Evolutionary conservation across 1,139 yeast genomes (phyloP), one percentile per base, ranked within the genome.

Genomic region (Yamadazyma songkhlaensis): DNA sequence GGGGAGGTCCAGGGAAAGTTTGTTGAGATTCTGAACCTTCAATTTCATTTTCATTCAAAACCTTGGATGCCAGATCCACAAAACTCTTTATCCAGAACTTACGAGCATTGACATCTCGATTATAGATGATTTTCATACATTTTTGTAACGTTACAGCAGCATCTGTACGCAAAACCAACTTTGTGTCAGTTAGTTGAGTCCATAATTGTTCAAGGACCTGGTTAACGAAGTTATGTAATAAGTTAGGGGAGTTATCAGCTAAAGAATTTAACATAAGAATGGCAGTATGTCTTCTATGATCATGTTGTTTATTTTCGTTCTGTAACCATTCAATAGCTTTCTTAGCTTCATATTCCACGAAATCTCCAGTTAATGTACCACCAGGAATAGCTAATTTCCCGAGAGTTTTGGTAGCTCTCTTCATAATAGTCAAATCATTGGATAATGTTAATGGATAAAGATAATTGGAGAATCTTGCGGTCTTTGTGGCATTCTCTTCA

Each of bases 341-440:
- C 53, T 85, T 86, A 9, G 94, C 94, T 57, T 92, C 97, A 50
- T 81, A 85, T 46, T 90, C 97, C 22, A 92, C 97, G 59, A 92
- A 84, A 40, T 89, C 97, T 1, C 95, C 89, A 0, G 96, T 87
- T 39, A 89, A 64, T 2, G 94, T 79, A 1, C 95, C 94, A 20
- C 96, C 95, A 0, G 95, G 90, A 2, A 84, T 79, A 0, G 97
- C 95, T 46, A 92, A 67, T 49, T 84, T 84, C 6, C 97, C 97
- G 49, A 92, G 68, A 0, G 96, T 86, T 37, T 74, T 75, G 1
- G 96, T 88, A 3, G 97, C 97, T 25, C 84, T 77, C 46, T 80
- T 77, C 90, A 90, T 86, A 29, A 89, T 92, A 25, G 80, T 85
- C 25, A 81, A 71, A 53, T 92, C 97, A 48, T 78, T 84, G 0